Conservation (phyloP, 2,329 filamentous ascomycete species). For the Colletotrichum lentis region DNA sequence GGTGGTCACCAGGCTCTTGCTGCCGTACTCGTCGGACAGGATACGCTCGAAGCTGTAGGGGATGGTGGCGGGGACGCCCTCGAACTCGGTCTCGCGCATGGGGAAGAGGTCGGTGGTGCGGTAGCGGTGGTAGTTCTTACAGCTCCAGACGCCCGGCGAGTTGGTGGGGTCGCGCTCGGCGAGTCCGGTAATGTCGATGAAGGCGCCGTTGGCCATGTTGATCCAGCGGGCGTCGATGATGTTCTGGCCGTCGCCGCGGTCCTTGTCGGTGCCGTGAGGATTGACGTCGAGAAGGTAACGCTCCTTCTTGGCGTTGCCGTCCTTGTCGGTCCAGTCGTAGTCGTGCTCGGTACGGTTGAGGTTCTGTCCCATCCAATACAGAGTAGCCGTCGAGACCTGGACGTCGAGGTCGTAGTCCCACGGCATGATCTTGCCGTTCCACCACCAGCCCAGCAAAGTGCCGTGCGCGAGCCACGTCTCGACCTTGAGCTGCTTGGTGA, state of each 20-base stretch:
- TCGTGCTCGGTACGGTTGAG: slow-evolving; percentile 74
- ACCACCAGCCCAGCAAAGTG: slow-evolving; percentile 87
- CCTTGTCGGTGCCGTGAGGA: slow-evolving; percentile 69
- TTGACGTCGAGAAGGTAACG: slow-evolving; percentile 81
- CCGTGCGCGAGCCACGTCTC: slow-evolving; percentile 91
- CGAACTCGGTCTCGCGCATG: slow-evolving; percentile 76
- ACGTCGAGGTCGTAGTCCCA: slow-evolving; percentile 89
- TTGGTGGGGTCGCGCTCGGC: slow-evolving; percentile 69
- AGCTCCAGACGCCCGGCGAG: slow-evolving; percentile 74
- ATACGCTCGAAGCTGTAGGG: slow-evolving; percentile 75
- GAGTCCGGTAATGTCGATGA: slow-evolving; percentile 83
- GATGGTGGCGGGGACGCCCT: slow-evolving; percentile 74
- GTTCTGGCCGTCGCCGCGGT: slow-evolving; percentile 73
- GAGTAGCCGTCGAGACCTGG: slow-evolving; percentile 74
- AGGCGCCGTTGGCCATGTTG: slow-evolving; percentile 77
- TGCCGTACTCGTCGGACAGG: slow-evolving; percentile 70
- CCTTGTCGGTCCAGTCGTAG: slow-evolving; percentile 59
- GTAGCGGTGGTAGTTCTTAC: slow-evolving; percentile 83
- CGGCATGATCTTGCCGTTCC: slow-evolving; percentile 79
- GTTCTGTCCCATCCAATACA: slow-evolving; percentile 69
- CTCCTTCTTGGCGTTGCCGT: slow-evolving; percentile 52
- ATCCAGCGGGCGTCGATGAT: slow-evolving; percentile 88
- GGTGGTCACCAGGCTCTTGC: slow-evolving; percentile 67
- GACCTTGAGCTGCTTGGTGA: slow-evolving; percentile 68
- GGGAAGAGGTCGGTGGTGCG: slow-evolving; percentile 76